Evolutionary conservation across 768 basidiomycete genomes (phyloP).

Genomic region (Rhodotorula sphaerocarpa): DNA sequence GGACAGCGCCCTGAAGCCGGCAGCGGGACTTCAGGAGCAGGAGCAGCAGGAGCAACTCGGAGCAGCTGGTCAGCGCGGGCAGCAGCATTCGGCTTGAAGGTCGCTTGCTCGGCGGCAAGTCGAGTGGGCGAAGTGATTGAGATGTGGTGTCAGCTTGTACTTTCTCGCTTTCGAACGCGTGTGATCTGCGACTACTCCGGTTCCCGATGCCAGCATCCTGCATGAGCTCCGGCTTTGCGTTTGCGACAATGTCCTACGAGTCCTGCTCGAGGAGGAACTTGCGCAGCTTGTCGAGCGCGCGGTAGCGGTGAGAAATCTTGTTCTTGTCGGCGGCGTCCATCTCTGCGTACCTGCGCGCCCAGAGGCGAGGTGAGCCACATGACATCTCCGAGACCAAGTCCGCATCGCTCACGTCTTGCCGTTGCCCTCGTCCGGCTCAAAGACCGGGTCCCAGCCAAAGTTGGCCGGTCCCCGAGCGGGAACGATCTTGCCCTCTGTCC

Average conservation of each 20-base stretch:
- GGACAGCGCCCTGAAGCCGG: too few species aligned
- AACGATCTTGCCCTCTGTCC: slow-evolving; percentile 82
- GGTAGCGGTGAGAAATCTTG: slow-evolving; percentile 57
- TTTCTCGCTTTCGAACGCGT: too few species aligned
- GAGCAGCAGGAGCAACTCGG: too few species aligned
- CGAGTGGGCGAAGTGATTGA: too few species aligned
- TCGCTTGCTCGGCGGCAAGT: too few species aligned
- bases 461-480: slow-evolving; percentile 63
- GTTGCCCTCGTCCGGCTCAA: slow-evolving; percentile 61
- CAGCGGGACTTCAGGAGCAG: too few species aligned
- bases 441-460: slow-evolving; percentile 89
- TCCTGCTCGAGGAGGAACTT: slow-evolving; percentile 45
- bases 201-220: neutral
- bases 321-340: slow-evolving; percentile 61
- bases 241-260: neutral
- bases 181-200: too few species aligned
- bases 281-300: slow-evolving; percentile 61
- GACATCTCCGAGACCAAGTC: neutral
- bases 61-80: too few species aligned
- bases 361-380: neutral
- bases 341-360: slow-evolving; percentile 55
- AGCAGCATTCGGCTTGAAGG: too few species aligned
- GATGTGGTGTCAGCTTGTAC: too few species aligned
- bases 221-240: neutral
- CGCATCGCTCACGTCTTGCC: slow-evolving; percentile 59